phyloP scores from a whole-genome alignment of 768 basidiomycete genomes.

The Lentinula aciculospora region DNA sequence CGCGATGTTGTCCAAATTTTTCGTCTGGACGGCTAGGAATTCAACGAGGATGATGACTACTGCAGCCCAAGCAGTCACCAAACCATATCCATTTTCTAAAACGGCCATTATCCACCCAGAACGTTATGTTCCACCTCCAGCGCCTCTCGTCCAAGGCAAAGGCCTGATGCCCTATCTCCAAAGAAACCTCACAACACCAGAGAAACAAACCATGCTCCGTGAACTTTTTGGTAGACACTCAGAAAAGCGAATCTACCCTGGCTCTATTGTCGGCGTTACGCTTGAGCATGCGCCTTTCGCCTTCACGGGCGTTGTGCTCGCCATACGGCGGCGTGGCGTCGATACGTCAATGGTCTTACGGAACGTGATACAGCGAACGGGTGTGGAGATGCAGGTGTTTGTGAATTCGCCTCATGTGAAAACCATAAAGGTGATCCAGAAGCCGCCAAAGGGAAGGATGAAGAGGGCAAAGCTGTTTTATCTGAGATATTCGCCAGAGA shows the following conservation, averaged over 20 bases:
- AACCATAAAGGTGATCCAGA: slow-evolving; percentile 75
- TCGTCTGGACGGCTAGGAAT: slow-evolving; percentile 22
- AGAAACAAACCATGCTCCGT: slow-evolving; percentile 63
- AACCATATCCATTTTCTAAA: slow-evolving; percentile 72
- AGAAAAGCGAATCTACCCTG: slow-evolving; percentile 64
- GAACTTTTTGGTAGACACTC: slow-evolving; percentile 71
- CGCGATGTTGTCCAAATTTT: slow-evolving; percentile 31
- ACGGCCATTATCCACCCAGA: slow-evolving; percentile 49
- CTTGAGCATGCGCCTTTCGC: slow-evolving; percentile 72
- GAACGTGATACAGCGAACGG: slow-evolving; percentile 87
- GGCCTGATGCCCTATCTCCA: slow-evolving; percentile 75
- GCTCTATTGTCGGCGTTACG: slow-evolving; percentile 80
- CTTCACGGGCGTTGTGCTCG: slow-evolving; percentile 88
- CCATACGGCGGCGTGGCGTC: slow-evolving; percentile 74
- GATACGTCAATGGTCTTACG: slow-evolving; percentile 87
- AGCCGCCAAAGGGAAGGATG: slow-evolving; percentile 57
- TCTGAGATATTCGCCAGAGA: slow-evolving; percentile 75
- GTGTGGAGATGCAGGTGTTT: slow-evolving; percentile 91
- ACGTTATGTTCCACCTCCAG: slow-evolving; percentile 35
- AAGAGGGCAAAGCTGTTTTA: slow-evolving; percentile 80
- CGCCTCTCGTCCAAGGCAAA: slow-evolving; percentile 47
- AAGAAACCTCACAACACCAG: slow-evolving; percentile 56
- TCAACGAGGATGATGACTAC: slow-evolving; percentile 38
- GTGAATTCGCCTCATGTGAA: slow-evolving; percentile 83
- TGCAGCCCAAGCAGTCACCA: slow-evolving; percentile 20